Conservation (phyloP, 306 rosid species). For the Pyrus communis region DNA sequence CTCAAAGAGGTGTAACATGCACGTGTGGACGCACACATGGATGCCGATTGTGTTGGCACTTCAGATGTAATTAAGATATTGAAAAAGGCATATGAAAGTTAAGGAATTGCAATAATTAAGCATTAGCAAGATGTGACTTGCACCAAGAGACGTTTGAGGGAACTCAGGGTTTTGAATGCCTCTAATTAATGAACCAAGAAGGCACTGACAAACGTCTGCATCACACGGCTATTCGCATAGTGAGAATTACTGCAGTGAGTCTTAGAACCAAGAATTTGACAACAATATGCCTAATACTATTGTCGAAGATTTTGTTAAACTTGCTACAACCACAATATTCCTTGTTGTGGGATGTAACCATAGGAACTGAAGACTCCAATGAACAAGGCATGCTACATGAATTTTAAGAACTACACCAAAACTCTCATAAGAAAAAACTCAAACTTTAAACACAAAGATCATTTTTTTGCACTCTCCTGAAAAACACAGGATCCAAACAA, state of each 20-base stretch:
- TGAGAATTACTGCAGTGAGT: background rate
- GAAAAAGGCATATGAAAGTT: background rate
- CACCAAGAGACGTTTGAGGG: background rate
- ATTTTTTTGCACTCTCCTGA: constrained; percentile 1
- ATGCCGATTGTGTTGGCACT: background rate
- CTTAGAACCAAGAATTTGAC: background rate
- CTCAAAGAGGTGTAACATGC: background rate
- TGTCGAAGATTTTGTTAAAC: background rate
- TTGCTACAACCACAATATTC: background rate
- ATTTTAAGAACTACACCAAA: constrained; percentile 14
- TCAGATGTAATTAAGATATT: background rate
- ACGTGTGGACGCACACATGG: background rate
- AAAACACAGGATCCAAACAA: constrained; percentile 25
- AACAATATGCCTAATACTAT: background rate
- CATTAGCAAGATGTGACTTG: background rate
- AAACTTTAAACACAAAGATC: constrained; percentile 16
- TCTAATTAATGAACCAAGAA: background rate
- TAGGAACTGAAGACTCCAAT: constrained; percentile 2
- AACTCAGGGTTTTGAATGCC: background rate
- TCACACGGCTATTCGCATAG: background rate
- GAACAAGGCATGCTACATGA: constrained; percentile 9
- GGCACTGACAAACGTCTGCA: background rate
- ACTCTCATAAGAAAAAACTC: background rate
- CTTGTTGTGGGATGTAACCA: background rate
- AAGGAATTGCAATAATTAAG: background rate